These are phyloP conservation scores for Zygosaccharomyces pseudobailii DNA, from an alignment of 1,139 yeast genomes.

Conservation along the genomic window DNA sequence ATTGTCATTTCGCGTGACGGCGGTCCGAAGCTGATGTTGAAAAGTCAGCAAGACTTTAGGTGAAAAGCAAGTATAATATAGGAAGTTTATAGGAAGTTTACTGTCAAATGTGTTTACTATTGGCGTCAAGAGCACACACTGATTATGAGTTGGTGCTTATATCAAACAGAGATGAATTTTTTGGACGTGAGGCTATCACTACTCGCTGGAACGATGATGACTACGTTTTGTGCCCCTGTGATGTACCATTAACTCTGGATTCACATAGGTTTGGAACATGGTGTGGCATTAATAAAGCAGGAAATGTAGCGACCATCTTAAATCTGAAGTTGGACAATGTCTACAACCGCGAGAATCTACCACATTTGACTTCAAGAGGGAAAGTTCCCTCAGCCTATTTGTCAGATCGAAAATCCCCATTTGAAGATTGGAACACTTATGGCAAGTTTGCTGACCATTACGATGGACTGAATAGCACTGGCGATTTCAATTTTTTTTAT, in stretches of 20 bases:
- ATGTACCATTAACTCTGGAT: conserved; percentile 55
- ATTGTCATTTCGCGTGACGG: not conserved
- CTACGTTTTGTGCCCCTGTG: conserved; percentile 64
- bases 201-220: conserved; percentile 50
- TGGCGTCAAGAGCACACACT: conserved; percentile 57
- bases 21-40: not conserved
- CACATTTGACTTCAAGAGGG: conserved; percentile 59
- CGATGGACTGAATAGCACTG: conserved; percentile 46
- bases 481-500: conserved; percentile 79
- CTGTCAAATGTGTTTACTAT: conserved; percentile 54
- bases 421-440: conserved; percentile 43
- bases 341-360: conserved; percentile 19
- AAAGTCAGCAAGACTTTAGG: not conserved
- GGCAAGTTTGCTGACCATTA: conserved; percentile 25
- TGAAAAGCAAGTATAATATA: not conserved
- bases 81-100: too few species aligned
- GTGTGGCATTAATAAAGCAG: conserved; percentile 68
- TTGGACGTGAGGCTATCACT: conserved; percentile 61
- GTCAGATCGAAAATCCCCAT: conserved; percentile 36
- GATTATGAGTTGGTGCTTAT: conserved; percentile 65
- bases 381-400: conserved; percentile 59
- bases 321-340: conserved; percentile 47
- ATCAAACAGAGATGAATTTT: conserved; percentile 84
- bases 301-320: conserved; percentile 68
- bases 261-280: conserved; percentile 66